Conservation (phyloP, 371 early-diverging fungal genomes). For the Lichtheimia ornata region DNA sequence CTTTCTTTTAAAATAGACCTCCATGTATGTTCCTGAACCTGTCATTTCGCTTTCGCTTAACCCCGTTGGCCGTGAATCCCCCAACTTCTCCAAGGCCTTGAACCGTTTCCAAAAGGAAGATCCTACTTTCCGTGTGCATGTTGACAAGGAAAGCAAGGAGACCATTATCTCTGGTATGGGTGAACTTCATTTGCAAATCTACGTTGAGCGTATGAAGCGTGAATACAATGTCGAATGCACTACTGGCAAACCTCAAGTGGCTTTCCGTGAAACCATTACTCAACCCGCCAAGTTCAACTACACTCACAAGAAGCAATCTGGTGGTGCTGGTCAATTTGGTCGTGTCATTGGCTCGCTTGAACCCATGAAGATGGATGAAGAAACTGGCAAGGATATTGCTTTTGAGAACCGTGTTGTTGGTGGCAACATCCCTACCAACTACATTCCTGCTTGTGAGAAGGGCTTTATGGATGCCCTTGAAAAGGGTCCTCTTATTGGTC, state of each 20-base stretch:
- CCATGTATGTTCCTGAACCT: constrained; percentile 97
- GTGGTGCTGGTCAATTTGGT: constrained; percentile 97
- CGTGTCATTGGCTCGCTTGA: constrained; percentile 92
- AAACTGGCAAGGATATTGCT: constrained; percentile 54
- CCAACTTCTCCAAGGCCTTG: constrained; percentile 95
- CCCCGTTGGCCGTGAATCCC: constrained; percentile 88
- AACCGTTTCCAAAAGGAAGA: constrained; percentile 96
- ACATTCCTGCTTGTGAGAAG: constrained; percentile 95
- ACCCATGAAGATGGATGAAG: constrained; percentile 67
- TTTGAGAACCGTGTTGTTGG: constrained; percentile 86
- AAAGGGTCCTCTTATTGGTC: constrained; percentile 93
- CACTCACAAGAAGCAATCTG: constrained; percentile 98
- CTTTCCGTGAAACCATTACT: constrained; percentile 94
- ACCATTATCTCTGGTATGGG: constrained; percentile 95
- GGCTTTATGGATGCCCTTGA: constrained; percentile 91
- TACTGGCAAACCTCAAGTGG: constrained; percentile 96
- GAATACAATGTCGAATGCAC: constrained; percentile 93
- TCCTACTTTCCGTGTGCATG: constrained; percentile 96
- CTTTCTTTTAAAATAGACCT: constrained; percentile 50
- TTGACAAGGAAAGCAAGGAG: constrained; percentile 92
- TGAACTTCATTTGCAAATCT: constrained; percentile 90
- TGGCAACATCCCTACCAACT: constrained; percentile 93
- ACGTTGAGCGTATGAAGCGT: constrained; percentile 97
- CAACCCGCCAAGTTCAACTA: constrained; percentile 84
- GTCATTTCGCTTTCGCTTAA: constrained; percentile 92